These are phyloP conservation scores for Cutaneotrichosporon sp. DNA, from an alignment of 1,284 basidiomycete species.

Conservation along the genomic window DNA sequence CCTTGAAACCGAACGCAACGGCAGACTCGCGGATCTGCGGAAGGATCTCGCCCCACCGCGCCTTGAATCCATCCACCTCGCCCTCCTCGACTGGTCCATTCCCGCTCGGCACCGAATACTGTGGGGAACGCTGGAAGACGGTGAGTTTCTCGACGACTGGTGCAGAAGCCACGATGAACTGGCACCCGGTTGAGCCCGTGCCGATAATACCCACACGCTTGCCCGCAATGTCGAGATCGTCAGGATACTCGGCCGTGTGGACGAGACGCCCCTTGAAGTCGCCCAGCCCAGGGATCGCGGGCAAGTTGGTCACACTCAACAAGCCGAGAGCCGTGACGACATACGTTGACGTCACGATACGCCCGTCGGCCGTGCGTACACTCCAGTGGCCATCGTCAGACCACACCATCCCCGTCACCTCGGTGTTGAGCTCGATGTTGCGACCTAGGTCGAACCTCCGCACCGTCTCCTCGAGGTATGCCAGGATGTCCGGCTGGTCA, in stretches of 20 bases:
- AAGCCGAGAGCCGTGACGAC: conserved; percentile 26
- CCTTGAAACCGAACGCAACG: conserved; percentile 19
- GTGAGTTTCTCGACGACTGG: conserved; percentile 6
- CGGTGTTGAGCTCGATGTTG: conserved; percentile 31
- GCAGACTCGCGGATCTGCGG: conserved; percentile 13
- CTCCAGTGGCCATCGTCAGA: conserved; percentile 8
- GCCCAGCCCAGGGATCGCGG: conserved; percentile 15
- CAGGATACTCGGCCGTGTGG: conserved; percentile 22
- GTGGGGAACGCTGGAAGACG: conserved; percentile 24
- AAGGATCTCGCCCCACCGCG: conserved; percentile 9
- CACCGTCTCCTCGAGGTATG: conserved; percentile 31
- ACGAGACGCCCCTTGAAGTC: conserved; percentile 15
- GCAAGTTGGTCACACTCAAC: conserved; percentile 28
- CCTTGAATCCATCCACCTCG: conserved; percentile 9
- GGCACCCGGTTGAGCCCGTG: conserved; percentile 17
- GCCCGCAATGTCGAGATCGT: conserved; percentile 9
- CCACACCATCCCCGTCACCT: conserved; percentile 13
- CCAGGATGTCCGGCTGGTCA: conserved; percentile 33
- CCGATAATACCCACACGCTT: conserved; percentile 16
- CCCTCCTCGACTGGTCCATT: conserved; percentile 9
- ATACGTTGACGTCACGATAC: conserved; percentile 26
- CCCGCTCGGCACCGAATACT: conserved; percentile 19
- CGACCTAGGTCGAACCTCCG: conserved; percentile 27
- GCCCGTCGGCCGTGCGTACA: not conserved
- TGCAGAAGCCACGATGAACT: conserved; percentile 15